Percentiles rank a stretch among this genome's conserved stretches.
These are phyloP conservation scores for Alnus rubra DNA, from an alignment of 306 rosid species.

Conservation along the genomic window DNA sequence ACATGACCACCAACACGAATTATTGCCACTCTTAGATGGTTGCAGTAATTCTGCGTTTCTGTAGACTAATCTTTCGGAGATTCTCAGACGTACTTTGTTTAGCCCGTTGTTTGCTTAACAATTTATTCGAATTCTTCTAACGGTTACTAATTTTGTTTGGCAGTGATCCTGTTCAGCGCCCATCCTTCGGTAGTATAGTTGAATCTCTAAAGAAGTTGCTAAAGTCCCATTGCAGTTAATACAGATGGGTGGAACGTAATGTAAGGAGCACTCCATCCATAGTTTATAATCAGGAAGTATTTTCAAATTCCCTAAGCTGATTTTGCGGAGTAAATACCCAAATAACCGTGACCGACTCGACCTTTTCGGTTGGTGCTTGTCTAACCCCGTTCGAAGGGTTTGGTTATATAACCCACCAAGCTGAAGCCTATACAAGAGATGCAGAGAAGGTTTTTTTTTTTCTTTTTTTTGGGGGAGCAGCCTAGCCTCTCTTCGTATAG, in stretches of 20 bases:
- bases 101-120: neutral
- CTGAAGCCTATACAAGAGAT: constrained; percentile 16
- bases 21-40: too few relatives aligned
- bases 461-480: neutral
- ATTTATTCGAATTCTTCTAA: constrained; percentile 26
- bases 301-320: constrained; percentile 16
- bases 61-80: too few relatives aligned
- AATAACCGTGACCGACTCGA: constrained; percentile 26
- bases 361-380: constrained; percentile 34
- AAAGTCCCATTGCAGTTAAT: constrained; percentile 73
- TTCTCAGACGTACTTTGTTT: neutral
- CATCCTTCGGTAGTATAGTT: constrained; percentile 64
- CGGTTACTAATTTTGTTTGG: constrained; percentile 26
- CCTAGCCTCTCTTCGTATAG: neutral
- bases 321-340: constrained; percentile 30
- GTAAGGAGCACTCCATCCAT: constrained; percentile 18
- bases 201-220: constrained; percentile 84
- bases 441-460: neutral
- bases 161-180: constrained; percentile 83
- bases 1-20: too few relatives aligned
- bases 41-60: too few relatives aligned
- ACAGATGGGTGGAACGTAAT: constrained; percentile 47
- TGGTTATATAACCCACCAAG: constrained; percentile 9
- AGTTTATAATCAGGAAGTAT: neutral
- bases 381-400: constrained; percentile 32